Evolutionary conservation across 2,329 filamentous ascomycete genomes (phyloP).

Genomic region (Colletotrichum coccodes): DNA sequence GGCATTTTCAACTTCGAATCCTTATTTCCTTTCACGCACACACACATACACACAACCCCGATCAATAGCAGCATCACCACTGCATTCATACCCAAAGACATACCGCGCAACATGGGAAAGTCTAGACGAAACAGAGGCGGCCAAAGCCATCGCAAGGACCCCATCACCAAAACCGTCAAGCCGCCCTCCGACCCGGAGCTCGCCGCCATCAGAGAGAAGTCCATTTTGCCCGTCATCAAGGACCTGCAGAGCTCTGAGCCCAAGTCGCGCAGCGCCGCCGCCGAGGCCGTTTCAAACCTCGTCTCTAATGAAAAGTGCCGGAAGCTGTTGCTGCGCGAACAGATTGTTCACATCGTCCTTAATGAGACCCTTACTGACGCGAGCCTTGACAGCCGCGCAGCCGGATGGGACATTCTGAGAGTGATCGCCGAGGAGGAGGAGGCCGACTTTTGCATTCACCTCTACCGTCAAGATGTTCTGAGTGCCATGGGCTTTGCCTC

Average conservation of each 20-base stretch:
- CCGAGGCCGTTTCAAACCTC: constrained; percentile 68
- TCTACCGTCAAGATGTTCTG: constrained; percentile 70
- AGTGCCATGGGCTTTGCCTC: constrained; percentile 68
- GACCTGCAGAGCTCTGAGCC: constrained; percentile 69
- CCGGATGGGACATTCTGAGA: constrained; percentile 75
- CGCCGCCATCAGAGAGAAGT: constrained; percentile 69
- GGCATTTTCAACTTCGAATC: not conserved
- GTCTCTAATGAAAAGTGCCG: constrained; percentile 70
- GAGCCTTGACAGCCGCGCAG: constrained; percentile 70
- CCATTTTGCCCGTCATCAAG: constrained; percentile 71
- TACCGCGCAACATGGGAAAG: constrained; percentile 65
- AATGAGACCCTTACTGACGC: constrained; percentile 73
- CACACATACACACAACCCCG: not conserved
- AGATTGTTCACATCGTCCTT: constrained; percentile 71
- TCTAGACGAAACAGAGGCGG: constrained; percentile 64
- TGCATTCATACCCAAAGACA: not conserved
- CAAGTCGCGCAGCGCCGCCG: constrained; percentile 68
- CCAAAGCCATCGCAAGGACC: constrained; percentile 60
- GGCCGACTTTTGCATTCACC: constrained; percentile 72
- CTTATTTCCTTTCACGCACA: not conserved
- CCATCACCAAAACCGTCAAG: constrained; percentile 67
- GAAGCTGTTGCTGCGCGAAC: constrained; percentile 73
- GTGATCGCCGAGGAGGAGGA: constrained; percentile 72
- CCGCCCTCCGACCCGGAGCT: constrained; percentile 72
- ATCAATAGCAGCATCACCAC: not conserved